Percentiles rank a stretch among this genome's conserved stretches.
These are phyloP conservation scores for Thraustochytrium sp. DNA, from an alignment of 352 stramenopile genomes.

Conservation along the genomic window DNA sequence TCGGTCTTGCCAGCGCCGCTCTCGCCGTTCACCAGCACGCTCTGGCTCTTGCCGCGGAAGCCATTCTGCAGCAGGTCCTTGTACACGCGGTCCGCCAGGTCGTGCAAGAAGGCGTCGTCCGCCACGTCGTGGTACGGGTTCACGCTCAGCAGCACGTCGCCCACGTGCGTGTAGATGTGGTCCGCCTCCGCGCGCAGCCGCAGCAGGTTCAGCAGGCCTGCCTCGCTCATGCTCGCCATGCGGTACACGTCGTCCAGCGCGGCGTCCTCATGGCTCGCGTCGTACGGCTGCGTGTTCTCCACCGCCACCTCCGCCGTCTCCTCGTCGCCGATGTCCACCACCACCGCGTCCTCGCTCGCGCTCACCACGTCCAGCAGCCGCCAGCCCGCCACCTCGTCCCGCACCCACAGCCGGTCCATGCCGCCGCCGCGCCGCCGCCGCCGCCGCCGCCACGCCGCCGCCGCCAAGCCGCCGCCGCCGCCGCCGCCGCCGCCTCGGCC, in stretches of 20 bases:
- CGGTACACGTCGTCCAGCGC: background rate
- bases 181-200: conserved; percentile 54
- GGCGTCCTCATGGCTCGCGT: background rate
- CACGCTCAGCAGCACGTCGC: conserved; percentile 63
- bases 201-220: conserved; percentile 22
- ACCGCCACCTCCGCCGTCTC: background rate
- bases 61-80: conserved; percentile 64
- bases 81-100: conserved; percentile 71
- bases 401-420: background rate
- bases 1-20: conserved; percentile 91
- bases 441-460: too few relatives aligned
- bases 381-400: background rate
- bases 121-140: conserved; percentile 62
- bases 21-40: conserved; percentile 83
- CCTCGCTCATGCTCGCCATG: conserved; percentile 34
- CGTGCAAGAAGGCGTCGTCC: conserved; percentile 40
- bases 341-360: background rate
- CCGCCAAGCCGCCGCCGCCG: too few relatives aligned
- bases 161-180: conserved; percentile 75
- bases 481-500: too few relatives aligned
- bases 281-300: conserved; percentile 22
- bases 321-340: background rate
- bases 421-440: too few relatives aligned
- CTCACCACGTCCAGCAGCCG: background rate
- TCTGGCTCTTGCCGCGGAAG: conserved; percentile 65